Base-by-base conservation (phyloP, 1,284 basidiomycete genomes). In the Rhizopogon parksii region DNA sequence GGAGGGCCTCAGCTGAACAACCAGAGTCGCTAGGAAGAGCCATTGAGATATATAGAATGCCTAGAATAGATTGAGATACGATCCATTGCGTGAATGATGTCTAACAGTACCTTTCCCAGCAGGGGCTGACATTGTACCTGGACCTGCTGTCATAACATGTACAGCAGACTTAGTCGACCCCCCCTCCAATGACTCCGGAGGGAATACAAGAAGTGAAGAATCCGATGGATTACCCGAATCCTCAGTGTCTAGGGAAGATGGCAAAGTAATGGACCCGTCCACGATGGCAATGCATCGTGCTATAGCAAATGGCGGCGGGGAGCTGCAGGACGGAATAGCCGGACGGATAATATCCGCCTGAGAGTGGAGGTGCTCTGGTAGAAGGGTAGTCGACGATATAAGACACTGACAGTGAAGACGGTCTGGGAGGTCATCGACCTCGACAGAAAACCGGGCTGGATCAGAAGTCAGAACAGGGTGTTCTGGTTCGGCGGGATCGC, bases 121-220 rank as follows among this genome's bases (percentile, higher is more conserved):
- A 0, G 95, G 95, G 50, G 91, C 82, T 6, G 89, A 87, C 69
- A 95, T 80, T 0, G 88, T 92, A 7, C 85, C 88, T 61, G 90
- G 83, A 6, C 95, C 95, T 37, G 87, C 85, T 46, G 91, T 70
- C 46, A 95, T 69, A 0, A 77, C 83, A 45, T 84, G 83, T 2
- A 86, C 90, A 1, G 86, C 75, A 6, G 71, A 67, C 0, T 67
- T 69, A 0, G 62, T 52, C 6, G 80, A 77, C 3, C 78, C 80
- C 19, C 67, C 69, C 0, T 64, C 53, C 2, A 85, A 60, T 1
- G 76, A 77, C 0, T 70, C 72, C 0, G 95, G 93, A 0, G 94
- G 92, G 57, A 96, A 93, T 4, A 96, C 77, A 2, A 95, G 66
- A 1, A 82, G 80, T 7, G 86, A 87, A 7, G 59, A 54, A 47